phyloP scores from a whole-genome alignment of 140 eudicot genomes.

The Stevia rebaudiana region DNA sequence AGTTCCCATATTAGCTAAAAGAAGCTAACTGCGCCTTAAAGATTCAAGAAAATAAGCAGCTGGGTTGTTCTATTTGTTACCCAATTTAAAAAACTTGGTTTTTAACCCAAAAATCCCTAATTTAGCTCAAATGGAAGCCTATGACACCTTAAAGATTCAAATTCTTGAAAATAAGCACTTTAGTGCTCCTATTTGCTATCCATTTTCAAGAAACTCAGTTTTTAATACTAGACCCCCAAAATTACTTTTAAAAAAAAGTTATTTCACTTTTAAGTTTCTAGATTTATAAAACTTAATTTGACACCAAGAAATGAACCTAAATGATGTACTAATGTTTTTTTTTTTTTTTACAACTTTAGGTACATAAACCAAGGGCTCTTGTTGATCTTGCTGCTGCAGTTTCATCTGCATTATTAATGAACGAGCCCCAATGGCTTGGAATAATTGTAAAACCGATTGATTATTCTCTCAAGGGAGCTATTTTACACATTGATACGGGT shows the following conservation, averaged over 20 bases:
- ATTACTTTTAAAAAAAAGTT: neutral
- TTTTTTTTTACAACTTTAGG: conserved; percentile 39
- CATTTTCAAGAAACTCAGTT: neutral
- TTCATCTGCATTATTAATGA: conserved; percentile 88
- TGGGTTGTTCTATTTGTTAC: neutral
- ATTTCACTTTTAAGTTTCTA: neutral
- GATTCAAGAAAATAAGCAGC: neutral
- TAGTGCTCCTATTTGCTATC: neutral
- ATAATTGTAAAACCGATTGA: conserved; percentile 71
- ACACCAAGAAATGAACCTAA: neutral
- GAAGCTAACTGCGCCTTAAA: neutral
- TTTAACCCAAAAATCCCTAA: neutral
- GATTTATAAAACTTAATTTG: neutral
- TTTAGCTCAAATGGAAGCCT: neutral
- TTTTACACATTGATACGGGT: conserved; percentile 86
- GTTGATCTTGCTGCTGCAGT: conserved; percentile 96
- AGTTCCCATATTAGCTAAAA: neutral
- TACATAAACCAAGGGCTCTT: conserved; percentile 85
- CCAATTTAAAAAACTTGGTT: neutral
- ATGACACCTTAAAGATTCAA: neutral
- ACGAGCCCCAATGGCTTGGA: conserved; percentile 96
- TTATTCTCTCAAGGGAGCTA: conserved; percentile 84
- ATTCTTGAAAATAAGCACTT: neutral
- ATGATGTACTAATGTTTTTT: conserved; percentile 6
- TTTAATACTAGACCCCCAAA: neutral